Base-by-base conservation (phyloP, 371 early-diverging fungal species). In the Mortierella sp. region DNA sequence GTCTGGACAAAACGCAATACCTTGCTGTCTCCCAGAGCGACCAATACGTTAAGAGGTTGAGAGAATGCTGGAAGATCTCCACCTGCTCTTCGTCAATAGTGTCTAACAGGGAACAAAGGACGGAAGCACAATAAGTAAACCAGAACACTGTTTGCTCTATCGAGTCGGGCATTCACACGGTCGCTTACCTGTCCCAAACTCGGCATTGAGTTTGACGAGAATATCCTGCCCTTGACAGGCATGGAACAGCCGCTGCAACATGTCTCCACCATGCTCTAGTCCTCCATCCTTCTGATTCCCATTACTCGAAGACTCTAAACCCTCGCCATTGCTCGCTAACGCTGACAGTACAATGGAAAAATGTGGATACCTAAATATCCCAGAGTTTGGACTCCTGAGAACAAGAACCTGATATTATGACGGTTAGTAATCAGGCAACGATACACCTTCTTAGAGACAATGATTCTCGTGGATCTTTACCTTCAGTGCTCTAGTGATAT, bases 1-100 rank as follows among this genome's bases (percentile, higher is more conserved):
- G 71, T 48, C 92, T 79, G 13, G 92, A 85, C 12, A 91, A 54
- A 28, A 93, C 84, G 58, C 91, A 92, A 62, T 88, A 93, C 31
- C 94, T 85, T 10, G 92, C 86, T 3, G 84, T 80, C 70, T 94
- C 94, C 94, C 94, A 93, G 39, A 89, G 71, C 0, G 84, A 86
- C 95, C 95, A 94, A 58, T 85, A 91, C 21, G 67, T 71, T 28
- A 91, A 63, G 12, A 88, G 58, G 13, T 82, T 81, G 14, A 60
- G 59, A 14, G 84, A 84, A 28, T 72, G 72, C 27, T 72, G 71
- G 4, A 81, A 52, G 2, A 50, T 51, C 26, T 53, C 51, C 4
- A 70, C 53, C 41, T 65, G 66, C 12, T 69, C 78, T 19, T 41
- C 16, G 0, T 59, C 54, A 52, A 65, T 65, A 27, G 34, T 54